Percentiles rank a stretch among this genome's conserved stretches.
Evolutionary conservation across 225 moss, liverwort and hornwort genomes (phyloP).

Genomic region (Straminergon stramineum): DNA sequence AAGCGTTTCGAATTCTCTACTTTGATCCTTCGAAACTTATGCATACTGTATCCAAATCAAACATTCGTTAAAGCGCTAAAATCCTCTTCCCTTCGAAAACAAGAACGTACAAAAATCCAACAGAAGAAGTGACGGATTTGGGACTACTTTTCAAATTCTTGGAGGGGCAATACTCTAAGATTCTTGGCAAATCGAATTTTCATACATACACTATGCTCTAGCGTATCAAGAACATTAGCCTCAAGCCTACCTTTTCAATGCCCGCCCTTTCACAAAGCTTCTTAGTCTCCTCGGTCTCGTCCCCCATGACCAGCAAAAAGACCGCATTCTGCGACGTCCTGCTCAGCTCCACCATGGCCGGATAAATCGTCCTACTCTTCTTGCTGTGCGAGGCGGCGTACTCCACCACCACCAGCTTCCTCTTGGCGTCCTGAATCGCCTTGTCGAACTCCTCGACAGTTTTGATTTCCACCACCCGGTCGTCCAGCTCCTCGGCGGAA

Average conservation of each 20-base stretch:
- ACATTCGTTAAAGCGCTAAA: neutral
- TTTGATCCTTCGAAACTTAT: neutral
- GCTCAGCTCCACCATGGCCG: slow-evolving; percentile 95
- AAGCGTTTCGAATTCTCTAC: neutral
- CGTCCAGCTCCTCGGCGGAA: slow-evolving; percentile 7
- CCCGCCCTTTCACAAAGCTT: slow-evolving; percentile 63
- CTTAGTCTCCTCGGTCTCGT: slow-evolving; percentile 62
- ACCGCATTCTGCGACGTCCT: slow-evolving; percentile 63
- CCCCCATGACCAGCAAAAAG: slow-evolving; percentile 85
- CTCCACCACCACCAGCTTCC: slow-evolving; percentile 92
- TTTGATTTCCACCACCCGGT: slow-evolving; percentile 58
- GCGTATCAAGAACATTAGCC: neutral
- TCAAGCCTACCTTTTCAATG: slow-evolving; percentile 31
- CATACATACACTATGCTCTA: too few species aligned
- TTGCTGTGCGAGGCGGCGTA: slow-evolving; percentile 63
- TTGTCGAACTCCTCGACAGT: slow-evolving; percentile 58
- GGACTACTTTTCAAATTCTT: neutral
- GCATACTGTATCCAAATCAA: neutral
- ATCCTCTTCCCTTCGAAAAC: neutral
- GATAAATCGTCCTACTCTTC: slow-evolving; percentile 66
- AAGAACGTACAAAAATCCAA: neutral
- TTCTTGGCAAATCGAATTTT: neutral
- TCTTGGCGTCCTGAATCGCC: slow-evolving; percentile 55
- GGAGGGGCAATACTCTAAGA: neutral
- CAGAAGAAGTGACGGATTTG: neutral